Conservation (phyloP, 1,284 basidiomycete species). For the Prillingera fragicola region DNA sequence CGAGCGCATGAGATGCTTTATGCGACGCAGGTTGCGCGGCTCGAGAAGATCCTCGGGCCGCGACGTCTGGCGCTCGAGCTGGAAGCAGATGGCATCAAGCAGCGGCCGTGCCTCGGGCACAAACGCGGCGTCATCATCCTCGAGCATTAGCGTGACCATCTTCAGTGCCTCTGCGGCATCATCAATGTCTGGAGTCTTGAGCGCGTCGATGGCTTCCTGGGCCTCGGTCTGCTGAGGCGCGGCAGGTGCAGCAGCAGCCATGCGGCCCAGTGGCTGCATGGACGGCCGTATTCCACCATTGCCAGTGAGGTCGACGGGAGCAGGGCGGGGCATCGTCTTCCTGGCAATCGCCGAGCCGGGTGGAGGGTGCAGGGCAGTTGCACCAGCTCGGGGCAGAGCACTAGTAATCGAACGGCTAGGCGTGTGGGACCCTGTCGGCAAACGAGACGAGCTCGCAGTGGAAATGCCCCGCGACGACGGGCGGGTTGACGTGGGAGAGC, state of each 20-base stretch:
- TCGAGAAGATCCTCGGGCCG: conserved; percentile 64
- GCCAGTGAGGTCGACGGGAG: not conserved
- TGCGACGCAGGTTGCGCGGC: conserved; percentile 76
- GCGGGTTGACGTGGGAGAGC: conserved; percentile 1
- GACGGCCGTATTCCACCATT: conserved; percentile 7
- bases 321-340: not conserved
- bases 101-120: conserved; percentile 54
- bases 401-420: not conserved
- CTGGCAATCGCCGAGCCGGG: not conserved
- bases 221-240: conserved; percentile 2
- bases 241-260: not conserved
- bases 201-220: conserved; percentile 28
- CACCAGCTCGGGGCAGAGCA: not conserved
- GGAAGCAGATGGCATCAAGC: conserved; percentile 64
- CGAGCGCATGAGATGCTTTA: conserved; percentile 88
- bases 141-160: conserved; percentile 74
- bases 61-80: conserved; percentile 48
- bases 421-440: not conserved
- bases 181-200: conserved; percentile 61
- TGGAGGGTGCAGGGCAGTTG: not conserved
- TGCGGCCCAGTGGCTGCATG: conserved; percentile 23
- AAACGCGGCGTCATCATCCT: conserved; percentile 60
- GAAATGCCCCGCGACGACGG: conserved; percentile 9
- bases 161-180: conserved; percentile 92
- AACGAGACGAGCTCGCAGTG: not conserved